Conservation (phyloP, 1,139 yeast species). For the Geotrichum aggregatum region DNA sequence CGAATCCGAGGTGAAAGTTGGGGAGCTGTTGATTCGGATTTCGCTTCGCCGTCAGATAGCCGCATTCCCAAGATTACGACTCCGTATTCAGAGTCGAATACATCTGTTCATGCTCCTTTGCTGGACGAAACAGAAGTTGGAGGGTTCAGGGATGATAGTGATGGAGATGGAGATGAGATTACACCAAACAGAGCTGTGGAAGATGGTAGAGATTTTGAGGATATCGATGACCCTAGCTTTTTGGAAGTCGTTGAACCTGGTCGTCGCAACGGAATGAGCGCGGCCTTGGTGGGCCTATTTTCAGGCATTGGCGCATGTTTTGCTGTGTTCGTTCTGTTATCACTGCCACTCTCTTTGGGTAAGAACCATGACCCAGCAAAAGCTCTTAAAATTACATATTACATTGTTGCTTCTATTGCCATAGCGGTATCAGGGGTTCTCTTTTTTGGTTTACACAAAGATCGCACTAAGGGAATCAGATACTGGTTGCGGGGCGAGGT, state of each 20-base stretch:
- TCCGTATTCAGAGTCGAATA: not conserved
- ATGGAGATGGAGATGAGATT: slow-evolving; percentile 11
- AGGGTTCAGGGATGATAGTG: slow-evolving; percentile 4
- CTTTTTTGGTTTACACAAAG: slow-evolving; percentile 48
- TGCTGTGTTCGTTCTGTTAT: slow-evolving; percentile 65
- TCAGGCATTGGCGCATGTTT: slow-evolving; percentile 63
- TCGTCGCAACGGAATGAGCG: slow-evolving; percentile 48
- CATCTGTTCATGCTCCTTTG: slow-evolving; percentile 1
- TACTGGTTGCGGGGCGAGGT: slow-evolving; percentile 31
- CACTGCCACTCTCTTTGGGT: slow-evolving; percentile 60
- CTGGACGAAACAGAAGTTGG: slow-evolving; percentile 10
- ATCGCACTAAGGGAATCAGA: slow-evolving; percentile 37
- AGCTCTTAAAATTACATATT: slow-evolving; percentile 49
- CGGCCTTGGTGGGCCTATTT: slow-evolving; percentile 59
- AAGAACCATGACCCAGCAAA: slow-evolving; percentile 43
- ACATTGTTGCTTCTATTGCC: slow-evolving; percentile 47
- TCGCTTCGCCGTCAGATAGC: not conserved
- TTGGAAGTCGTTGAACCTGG: slow-evolving; percentile 22
- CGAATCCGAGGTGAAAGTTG: slow-evolving; percentile 1
- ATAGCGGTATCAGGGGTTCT: slow-evolving; percentile 42
- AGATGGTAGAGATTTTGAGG: slow-evolving; percentile 15
- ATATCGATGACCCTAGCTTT: slow-evolving; percentile 12
- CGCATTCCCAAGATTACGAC: not conserved
- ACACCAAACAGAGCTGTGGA: slow-evolving; percentile 3
- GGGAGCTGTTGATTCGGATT: not conserved